Evolutionary conservation across 345 rosid genomes (phyloP).

Genomic region (Hevea brasiliensis): DNA sequence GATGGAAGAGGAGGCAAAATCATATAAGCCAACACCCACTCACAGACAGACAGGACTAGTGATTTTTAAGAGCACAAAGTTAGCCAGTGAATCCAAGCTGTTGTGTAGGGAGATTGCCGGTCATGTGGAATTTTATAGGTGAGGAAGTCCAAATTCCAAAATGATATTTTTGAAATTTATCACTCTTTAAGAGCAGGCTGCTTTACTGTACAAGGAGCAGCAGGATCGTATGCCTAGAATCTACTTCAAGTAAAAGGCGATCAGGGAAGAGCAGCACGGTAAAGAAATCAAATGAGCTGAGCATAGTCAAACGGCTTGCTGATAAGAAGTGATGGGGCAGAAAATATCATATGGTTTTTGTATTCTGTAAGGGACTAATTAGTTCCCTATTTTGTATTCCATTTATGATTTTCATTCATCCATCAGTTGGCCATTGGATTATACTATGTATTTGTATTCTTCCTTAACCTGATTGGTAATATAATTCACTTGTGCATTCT

Average conservation of each 20-base stretch:
- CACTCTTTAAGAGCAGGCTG: neutral
- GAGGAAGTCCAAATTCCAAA: slow-evolving; percentile 14
- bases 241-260: neutral
- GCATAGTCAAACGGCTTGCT: neutral
- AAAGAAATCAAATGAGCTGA: neutral
- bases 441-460: neutral
- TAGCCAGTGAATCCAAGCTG: slow-evolving; percentile 64
- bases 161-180: neutral
- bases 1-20: slow-evolving; percentile 48
- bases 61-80: slow-evolving; percentile 57
- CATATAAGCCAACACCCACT: slow-evolving; percentile 59
- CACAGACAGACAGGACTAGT: slow-evolving; percentile 68
- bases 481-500: neutral
- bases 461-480: neutral
- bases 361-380: neutral
- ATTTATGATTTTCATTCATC: neutral
- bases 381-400: neutral
- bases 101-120: slow-evolving; percentile 83
- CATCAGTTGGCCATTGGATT: neutral
- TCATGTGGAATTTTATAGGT: slow-evolving; percentile 70
- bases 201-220: neutral
- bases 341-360: neutral
- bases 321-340: neutral
- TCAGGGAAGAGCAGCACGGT: neutral
- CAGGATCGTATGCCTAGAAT: slow-evolving; percentile 3